Conservation (phyloP, 345 rosid species). For the Ceriops decandra region DNA sequence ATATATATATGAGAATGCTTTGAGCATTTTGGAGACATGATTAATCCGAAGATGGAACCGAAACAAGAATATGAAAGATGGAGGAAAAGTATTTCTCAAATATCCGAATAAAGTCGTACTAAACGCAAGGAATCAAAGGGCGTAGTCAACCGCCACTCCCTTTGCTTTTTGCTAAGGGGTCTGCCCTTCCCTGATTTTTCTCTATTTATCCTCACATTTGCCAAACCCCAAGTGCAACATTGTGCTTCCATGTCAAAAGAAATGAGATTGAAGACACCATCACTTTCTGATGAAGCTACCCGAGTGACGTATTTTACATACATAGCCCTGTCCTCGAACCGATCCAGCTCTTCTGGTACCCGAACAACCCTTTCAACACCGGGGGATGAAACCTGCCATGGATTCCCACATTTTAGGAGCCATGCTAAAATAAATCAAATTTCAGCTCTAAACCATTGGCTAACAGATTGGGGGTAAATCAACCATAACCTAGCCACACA, state of each 20-base stretch:
- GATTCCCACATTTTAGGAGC: not conserved
- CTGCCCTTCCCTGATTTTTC: conserved; percentile 94
- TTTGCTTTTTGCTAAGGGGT: conserved; percentile 80
- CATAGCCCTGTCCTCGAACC: conserved; percentile 76
- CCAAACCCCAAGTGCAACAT: conserved; percentile 76
- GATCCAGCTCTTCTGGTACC: conserved; percentile 72
- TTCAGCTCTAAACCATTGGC: not conserved
- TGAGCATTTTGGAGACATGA: not conserved
- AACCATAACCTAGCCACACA: too few species aligned
- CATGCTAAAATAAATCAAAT: conserved; percentile 9
- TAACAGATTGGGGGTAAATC: too few species aligned
- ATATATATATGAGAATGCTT: not conserved
- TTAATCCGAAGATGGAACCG: not conserved
- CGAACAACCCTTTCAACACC: conserved; percentile 78
- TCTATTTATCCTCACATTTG: conserved; percentile 71
- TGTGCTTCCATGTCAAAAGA: conserved; percentile 54
- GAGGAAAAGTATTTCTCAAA: conserved; percentile 14
- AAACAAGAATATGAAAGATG: not conserved
- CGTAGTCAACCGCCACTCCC: conserved; percentile 70
- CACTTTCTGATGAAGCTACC: conserved; percentile 40
- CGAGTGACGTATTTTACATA: conserved; percentile 48
- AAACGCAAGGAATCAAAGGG: conserved; percentile 54
- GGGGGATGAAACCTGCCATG: conserved; percentile 78
- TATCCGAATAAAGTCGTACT: conserved; percentile 58
- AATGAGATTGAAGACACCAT: conserved; percentile 67